A percentile compares a stretch with the other conserved stretches of the same genome.
Conservation (phyloP, 225 moss, liverwort and hornwort genomes). For the Polytrichum formosum region DNA sequence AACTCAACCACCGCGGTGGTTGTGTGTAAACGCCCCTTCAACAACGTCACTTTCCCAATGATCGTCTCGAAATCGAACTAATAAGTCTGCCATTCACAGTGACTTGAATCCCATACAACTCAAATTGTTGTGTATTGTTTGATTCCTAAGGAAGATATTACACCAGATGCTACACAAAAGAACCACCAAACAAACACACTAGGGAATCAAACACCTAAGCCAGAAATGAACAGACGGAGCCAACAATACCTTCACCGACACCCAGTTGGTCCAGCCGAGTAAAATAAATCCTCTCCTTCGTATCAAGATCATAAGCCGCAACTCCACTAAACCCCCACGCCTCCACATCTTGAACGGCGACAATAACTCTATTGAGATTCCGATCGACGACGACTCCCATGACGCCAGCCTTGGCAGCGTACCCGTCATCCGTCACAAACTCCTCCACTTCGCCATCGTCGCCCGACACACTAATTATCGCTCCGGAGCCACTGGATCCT, state of each 20-base stretch:
- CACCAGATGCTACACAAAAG: no score
- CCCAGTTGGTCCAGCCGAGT: slow-evolving; percentile 43
- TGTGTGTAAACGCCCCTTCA: no score
- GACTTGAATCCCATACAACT: no score
- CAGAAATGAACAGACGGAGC: no score
- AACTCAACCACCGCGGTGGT: no score
- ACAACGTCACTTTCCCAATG: no score
- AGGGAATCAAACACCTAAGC: no score
- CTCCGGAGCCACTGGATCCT: slow-evolving; percentile 39
- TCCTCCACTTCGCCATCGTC: slow-evolving; percentile 38
- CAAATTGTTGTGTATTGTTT: no score
- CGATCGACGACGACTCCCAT: slow-evolving; percentile 58
- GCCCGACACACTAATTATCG: slow-evolving; percentile 34
- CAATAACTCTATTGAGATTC: slow-evolving; percentile 46
- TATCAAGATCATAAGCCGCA: slow-evolving; percentile 76
- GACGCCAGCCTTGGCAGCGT: slow-evolving; percentile 36
- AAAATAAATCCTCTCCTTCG: slow-evolving; percentile 50
- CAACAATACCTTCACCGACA: slow-evolving; percentile 15
- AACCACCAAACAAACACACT: no score
- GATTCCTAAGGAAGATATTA: no score
- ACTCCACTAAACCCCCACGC: slow-evolving; percentile 26
- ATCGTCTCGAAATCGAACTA: no score
- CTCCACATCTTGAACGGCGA: slow-evolving; percentile 25
- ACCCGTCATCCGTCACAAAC: slow-evolving; percentile 56
- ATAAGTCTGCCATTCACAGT: no score